Conservation (phyloP, 805 yeast genomes). For the Ogataea minuta region DNA sequence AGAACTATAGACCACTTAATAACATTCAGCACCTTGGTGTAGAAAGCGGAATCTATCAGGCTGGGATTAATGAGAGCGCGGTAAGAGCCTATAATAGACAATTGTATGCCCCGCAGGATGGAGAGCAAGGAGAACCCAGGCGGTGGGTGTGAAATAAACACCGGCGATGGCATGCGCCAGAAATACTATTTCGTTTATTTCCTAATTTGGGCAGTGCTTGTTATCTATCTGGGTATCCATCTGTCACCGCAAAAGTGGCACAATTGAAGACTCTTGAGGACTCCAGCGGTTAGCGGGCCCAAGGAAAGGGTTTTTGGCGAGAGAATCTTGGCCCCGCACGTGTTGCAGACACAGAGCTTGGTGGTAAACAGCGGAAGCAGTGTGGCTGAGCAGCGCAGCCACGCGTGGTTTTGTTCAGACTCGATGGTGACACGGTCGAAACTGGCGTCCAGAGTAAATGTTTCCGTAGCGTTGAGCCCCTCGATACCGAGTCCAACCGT, state of each 20-base stretch:
- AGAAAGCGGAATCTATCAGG: constrained; percentile 36
- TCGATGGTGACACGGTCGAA: constrained; percentile 14
- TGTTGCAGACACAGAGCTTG: constrained; percentile 35
- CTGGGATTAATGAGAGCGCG: constrained; percentile 46
- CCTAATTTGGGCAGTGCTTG: no score
- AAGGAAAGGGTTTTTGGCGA: constrained; percentile 3
- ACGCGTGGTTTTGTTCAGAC: constrained; percentile 31
- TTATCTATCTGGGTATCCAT: constrained; percentile 12
- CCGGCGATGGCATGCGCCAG: constrained; percentile 56
- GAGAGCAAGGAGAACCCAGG: constrained; percentile 50
- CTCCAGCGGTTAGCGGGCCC: constrained; percentile 8
- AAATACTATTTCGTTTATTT: neutral
- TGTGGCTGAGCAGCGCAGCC: constrained; percentile 40
- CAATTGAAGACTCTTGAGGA: constrained; percentile 25
- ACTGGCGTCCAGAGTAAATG: constrained; percentile 7
- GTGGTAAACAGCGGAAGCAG: constrained; percentile 38
- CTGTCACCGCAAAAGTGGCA: constrained; percentile 28
- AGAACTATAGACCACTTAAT: constrained; percentile 38
- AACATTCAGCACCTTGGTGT: constrained; percentile 36
- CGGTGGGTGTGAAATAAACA: constrained; percentile 55
- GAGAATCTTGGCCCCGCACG: constrained; percentile 31
- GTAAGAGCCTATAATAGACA: constrained; percentile 48
- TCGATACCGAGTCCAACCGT: constrained; percentile 9
- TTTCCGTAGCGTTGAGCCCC: constrained; percentile 15
- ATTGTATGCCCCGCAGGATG: constrained; percentile 52